A percentile compares a stretch with the other conserved stretches of the same genome.
These are phyloP conservation scores for Neocucurbitaria cava DNA, from an alignment of 2,329 filamentous ascomycete species.

Conservation along the genomic window DNA sequence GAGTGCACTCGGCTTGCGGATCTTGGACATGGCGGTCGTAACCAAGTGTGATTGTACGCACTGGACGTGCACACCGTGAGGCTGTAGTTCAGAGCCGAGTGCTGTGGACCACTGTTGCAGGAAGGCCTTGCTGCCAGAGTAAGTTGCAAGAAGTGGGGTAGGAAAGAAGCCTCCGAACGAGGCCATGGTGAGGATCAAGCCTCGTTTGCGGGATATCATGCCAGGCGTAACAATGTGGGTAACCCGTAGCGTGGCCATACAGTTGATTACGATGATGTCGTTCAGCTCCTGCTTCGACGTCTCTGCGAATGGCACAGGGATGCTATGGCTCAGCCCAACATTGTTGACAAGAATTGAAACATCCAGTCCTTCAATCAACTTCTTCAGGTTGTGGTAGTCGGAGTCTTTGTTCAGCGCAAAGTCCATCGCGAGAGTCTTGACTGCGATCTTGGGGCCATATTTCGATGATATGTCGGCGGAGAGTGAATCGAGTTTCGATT, in stretches of 20 bases:
- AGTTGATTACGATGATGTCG: slow-evolving; percentile 95
- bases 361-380: slow-evolving; percentile 75
- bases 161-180: slow-evolving; percentile 94
- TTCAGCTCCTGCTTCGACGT: slow-evolving; percentile 81
- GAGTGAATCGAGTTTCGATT: slow-evolving; percentile 83
- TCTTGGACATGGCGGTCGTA: slow-evolving; percentile 96
- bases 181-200: slow-evolving; percentile 95
- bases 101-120: slow-evolving; percentile 94
- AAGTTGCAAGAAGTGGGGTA: slow-evolving; percentile 90
- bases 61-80: slow-evolving; percentile 85
- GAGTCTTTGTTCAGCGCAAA: slow-evolving; percentile 79
- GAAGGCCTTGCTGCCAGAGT: slow-evolving; percentile 98
- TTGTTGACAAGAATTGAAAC: slow-evolving; percentile 94
- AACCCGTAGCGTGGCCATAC: slow-evolving; percentile 84
- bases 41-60: slow-evolving; percentile 92
- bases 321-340: slow-evolving; percentile 91
- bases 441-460: slow-evolving; percentile 69
- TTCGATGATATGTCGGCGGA: slow-evolving; percentile 76
- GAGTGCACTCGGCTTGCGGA: slow-evolving; percentile 76
- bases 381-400: slow-evolving; percentile 78
- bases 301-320: slow-evolving; percentile 86
- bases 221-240: slow-evolving; percentile 85
- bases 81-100: slow-evolving; percentile 80
- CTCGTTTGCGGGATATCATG: slow-evolving; percentile 82
- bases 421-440: slow-evolving; percentile 88